Conservation (phyloP, 805 yeast genomes). For the Kodamaea lidongshanica region DNA sequence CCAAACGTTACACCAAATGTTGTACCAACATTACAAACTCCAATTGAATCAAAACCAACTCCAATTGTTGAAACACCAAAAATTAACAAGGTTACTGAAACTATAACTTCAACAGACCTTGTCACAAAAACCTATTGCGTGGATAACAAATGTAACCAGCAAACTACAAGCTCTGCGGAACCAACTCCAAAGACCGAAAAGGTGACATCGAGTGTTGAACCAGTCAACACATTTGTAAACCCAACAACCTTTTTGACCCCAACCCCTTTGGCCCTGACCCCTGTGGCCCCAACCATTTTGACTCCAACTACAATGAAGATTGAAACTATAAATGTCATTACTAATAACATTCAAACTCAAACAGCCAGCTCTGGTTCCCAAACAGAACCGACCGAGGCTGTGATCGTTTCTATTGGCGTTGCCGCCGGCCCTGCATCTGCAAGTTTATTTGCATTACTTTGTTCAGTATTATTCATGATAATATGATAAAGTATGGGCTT, state of each 20-base stretch:
- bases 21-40: too few relatives aligned
- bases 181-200: slow-evolving; percentile 7
- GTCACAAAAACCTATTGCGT: slow-evolving; percentile 35
- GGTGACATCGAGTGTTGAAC: slow-evolving; percentile 4
- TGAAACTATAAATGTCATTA: slow-evolving; percentile 34
- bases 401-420: slow-evolving; percentile 25
- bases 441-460: slow-evolving; percentile 20
- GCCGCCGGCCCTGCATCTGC: slow-evolving; percentile 19
- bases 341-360: slow-evolving; percentile 35
- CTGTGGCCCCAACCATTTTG: slow-evolving; percentile 9
- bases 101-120: slow-evolving; percentile 11
- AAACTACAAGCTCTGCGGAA: slow-evolving; percentile 4
- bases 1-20: too few relatives aligned
- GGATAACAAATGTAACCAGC: slow-evolving; percentile 24
- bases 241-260: slow-evolving; percentile 10
- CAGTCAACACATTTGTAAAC: slow-evolving; percentile 5
- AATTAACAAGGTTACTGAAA: slow-evolving; percentile 5
- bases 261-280: slow-evolving; percentile 6
- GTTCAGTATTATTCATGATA: slow-evolving; percentile 10
- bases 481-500: slow-evolving; percentile 5
- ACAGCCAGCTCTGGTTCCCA: slow-evolving; percentile 13
- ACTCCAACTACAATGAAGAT: slow-evolving; percentile 9
- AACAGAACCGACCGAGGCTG: slow-evolving; percentile 9
- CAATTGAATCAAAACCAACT: too few relatives aligned
- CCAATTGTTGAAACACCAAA: slow-evolving; percentile 1